Evolutionary conservation across 257 asterid species (phyloP), one percentile per base, ranked within the genome.

Genomic region (Penstemon barbatus): DNA sequence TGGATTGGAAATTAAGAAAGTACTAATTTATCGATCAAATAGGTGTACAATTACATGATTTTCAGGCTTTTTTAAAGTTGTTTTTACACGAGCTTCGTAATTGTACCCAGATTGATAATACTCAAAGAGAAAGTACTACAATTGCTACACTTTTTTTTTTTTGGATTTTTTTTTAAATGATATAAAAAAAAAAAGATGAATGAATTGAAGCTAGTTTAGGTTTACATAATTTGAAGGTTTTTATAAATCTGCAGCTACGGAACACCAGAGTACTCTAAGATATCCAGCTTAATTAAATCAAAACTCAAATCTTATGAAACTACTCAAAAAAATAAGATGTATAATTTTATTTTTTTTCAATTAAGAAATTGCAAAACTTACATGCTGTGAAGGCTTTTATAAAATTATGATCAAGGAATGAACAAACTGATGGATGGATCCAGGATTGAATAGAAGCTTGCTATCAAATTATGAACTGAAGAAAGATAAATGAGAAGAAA

Each of bases 161-260:
- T 71, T 63, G 63, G 50, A 68, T 75, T 75, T 64, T 67, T 74
- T 44, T 42, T 5, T 4, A 8, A 38, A 40, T 15, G 59, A 12
- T 5, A 5, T 15, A 15, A 15, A 46, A 71, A 36, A 45, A 51
- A 11, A 10, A 66, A 2, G 13, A 8, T 41, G 63, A 45, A 66
- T 10, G 15, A 18, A 11, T 4, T 40, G 74, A 54, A 11, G 65
- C 12, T 33, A 3, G 59, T 19, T 43, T 54, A 5, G 69, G 72
- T 5, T 88, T 88, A 88, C 94, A 88, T 86, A 73, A 64, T 86
- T 57, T 12, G 48, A 4, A 77, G 85, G 51, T 67, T 90, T 88
- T 91, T 91, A 73, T 86, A 79, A 78, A 73, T 38, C 54, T 78
- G 85, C 57, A 54, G 70, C 72, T 91, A 91, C 75, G 88, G 92